Percentiles rank a stretch among this genome's conserved stretches.
Evolutionary conservation across 2,329 filamentous ascomycete genomes (phyloP).

Genomic region (Xylariaceae sp.): DNA sequence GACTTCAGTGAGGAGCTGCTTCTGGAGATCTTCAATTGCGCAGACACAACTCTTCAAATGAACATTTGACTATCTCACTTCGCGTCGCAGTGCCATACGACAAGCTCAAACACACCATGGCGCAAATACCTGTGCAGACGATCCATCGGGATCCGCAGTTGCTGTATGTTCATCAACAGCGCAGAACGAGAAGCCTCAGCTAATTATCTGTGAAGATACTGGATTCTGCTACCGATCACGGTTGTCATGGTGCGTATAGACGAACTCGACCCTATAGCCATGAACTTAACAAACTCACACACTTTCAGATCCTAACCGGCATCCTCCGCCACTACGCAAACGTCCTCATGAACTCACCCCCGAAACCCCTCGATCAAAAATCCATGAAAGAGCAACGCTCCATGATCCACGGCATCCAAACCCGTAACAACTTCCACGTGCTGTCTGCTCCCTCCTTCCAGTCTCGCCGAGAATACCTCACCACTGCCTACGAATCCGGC

Average conservation of each 20-base stretch:
- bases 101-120: slow-evolving; percentile 55
- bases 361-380: slow-evolving; percentile 76
- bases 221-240: slow-evolving; percentile 97
- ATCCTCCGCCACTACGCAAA: slow-evolving; percentile 95
- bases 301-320: slow-evolving; percentile 91
- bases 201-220: slow-evolving; percentile 66
- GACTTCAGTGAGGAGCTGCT: slow-evolving; percentile 1
- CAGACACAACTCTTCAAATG: slow-evolving; percentile 1
- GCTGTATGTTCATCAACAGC: slow-evolving; percentile 63
- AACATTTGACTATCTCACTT: slow-evolving; percentile 1
- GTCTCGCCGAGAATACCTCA: slow-evolving; percentile 74
- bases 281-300: too few species aligned
- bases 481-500: slow-evolving; percentile 79
- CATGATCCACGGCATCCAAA: slow-evolving; percentile 77
- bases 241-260: slow-evolving; percentile 78
- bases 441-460: slow-evolving; percentile 78
- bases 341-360: slow-evolving; percentile 79
- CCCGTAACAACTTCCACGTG: slow-evolving; percentile 78
- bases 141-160: slow-evolving; percentile 98
- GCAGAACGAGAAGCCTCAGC: slow-evolving; percentile 1
- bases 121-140: slow-evolving; percentile 82
- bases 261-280: too few species aligned
- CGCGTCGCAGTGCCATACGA: slow-evolving; percentile 3
- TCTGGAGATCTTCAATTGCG: not conserved
- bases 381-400: slow-evolving; percentile 83